These are phyloP conservation scores for Lactarius quietus DNA, from an alignment of 768 basidiomycete species.

Conservation along the genomic window DNA sequence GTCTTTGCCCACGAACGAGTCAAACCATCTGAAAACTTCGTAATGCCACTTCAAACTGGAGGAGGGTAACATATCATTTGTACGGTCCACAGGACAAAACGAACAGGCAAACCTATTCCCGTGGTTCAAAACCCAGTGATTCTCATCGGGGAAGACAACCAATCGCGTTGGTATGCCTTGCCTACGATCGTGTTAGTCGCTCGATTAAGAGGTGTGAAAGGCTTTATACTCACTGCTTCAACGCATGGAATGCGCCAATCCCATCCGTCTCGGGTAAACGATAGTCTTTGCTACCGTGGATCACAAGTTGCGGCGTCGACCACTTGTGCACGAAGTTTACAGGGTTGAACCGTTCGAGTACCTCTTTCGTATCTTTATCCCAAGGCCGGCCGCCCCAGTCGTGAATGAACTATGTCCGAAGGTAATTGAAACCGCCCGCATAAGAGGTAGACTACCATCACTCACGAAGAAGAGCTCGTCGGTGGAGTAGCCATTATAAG, in stretches of 20 bases:
- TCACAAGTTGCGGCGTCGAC: conserved; percentile 79
- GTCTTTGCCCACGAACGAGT: conserved; percentile 52
- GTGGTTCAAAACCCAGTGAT: conserved; percentile 86
- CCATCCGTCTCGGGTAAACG: conserved; percentile 83
- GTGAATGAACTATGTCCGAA: conserved; percentile 62
- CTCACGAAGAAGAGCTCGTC: conserved; percentile 90
- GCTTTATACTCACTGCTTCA: conserved; percentile 67
- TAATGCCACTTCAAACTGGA: conserved; percentile 88
- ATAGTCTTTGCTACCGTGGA: conserved; percentile 88
- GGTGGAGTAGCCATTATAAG: conserved; percentile 81
- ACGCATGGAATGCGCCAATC: conserved; percentile 78
- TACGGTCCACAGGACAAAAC: not conserved
- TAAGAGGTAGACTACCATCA: conserved; percentile 16
- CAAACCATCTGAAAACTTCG: conserved; percentile 91
- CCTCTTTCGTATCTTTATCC: conserved; percentile 52
- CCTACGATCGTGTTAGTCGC: conserved; percentile 37
- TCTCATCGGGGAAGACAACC: conserved; percentile 86
- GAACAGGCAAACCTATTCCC: conserved; percentile 56
- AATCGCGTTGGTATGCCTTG: conserved; percentile 69
- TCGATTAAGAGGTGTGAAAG: not conserved
- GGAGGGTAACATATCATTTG: not conserved
- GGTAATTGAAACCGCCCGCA: not conserved
- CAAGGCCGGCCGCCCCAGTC: conserved; percentile 85
- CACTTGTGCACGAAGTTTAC: conserved; percentile 78
- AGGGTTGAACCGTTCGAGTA: conserved; percentile 71